phyloP scores from a whole-genome alignment of 1,139 yeast species.

The Sugiyamaella sp. region DNA sequence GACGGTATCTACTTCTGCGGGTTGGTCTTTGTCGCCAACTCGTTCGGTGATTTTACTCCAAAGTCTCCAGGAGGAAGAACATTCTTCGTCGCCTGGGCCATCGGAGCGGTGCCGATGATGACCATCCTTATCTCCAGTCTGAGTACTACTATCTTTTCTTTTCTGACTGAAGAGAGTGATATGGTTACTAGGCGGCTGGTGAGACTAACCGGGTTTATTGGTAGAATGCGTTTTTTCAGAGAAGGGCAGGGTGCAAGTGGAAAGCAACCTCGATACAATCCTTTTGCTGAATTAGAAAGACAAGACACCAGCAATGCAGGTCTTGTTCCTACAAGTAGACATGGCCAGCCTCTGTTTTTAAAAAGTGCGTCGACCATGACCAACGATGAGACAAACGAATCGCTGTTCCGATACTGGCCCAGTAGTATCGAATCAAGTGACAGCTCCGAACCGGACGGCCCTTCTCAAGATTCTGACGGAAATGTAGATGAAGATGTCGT shows the following conservation, averaged over 20 bases:
- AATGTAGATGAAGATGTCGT: slow-evolving; percentile 10
- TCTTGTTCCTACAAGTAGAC: slow-evolving; percentile 1
- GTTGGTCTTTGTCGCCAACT: slow-evolving; percentile 75
- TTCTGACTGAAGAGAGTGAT: slow-evolving; percentile 25
- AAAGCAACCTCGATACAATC: not conserved
- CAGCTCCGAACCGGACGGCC: not conserved
- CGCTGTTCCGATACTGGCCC: slow-evolving; percentile 15
- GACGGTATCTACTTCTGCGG: slow-evolving; percentile 72
- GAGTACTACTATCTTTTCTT: slow-evolving; percentile 61
- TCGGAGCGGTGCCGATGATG: slow-evolving; percentile 84
- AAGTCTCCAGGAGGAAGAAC: slow-evolving; percentile 63
- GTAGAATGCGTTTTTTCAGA: slow-evolving; percentile 1
- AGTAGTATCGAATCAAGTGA: slow-evolving; percentile 3
- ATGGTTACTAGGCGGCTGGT: slow-evolving; percentile 19
- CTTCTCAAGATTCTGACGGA: not conserved
- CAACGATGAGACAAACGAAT: slow-evolving; percentile 11
- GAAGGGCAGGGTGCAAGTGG: not conserved
- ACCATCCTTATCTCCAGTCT: slow-evolving; percentile 73
- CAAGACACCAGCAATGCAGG: slow-evolving; percentile 1
- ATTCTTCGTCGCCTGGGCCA: slow-evolving; percentile 77
- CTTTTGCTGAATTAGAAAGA: slow-evolving; percentile 6
- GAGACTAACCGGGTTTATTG: slow-evolving; percentile 7
- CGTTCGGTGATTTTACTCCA: slow-evolving; percentile 81
- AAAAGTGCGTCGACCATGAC: slow-evolving; percentile 14
- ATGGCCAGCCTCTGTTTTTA: slow-evolving; percentile 18